Conservation (phyloP, 768 basidiomycete genomes). For the Tulasnella sp. region DNA sequence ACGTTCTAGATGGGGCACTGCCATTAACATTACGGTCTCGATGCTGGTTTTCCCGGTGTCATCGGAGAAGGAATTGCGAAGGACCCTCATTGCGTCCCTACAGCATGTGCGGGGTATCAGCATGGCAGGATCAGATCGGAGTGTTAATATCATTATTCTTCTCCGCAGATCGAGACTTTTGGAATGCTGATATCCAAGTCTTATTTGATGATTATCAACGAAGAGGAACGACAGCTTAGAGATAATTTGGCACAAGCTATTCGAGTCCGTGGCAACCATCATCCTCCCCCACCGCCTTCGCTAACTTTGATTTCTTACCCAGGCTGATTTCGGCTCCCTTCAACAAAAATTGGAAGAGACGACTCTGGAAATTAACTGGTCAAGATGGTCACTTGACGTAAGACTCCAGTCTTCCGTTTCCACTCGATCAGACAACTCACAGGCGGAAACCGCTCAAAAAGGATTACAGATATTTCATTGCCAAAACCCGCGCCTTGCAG, state of each 20-base stretch:
- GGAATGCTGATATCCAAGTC: conserved; percentile 30
- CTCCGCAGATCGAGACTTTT: conserved; percentile 28
- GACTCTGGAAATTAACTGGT: conserved; percentile 37
- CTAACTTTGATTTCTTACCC: not conserved
- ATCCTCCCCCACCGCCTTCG: not conserved
- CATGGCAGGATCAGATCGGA: not conserved
- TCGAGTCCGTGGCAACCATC: conserved; percentile 28
- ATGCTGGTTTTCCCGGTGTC: conserved; percentile 36
- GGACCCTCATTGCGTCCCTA: conserved; percentile 35
- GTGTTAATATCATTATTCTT: not conserved
- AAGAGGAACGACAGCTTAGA: conserved; percentile 36
- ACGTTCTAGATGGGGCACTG: conserved; percentile 35
- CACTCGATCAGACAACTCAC: not conserved
- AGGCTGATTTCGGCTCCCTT: conserved; percentile 38
- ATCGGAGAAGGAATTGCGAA: conserved; percentile 36
- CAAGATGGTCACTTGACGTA: conserved; percentile 35
- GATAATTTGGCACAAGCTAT: conserved; percentile 36
- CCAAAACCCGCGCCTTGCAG: conserved; percentile 33
- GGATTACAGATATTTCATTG: conserved; percentile 30
- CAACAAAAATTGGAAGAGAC: conserved; percentile 35
- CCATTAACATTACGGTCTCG: conserved; percentile 37
- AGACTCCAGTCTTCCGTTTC: not conserved
- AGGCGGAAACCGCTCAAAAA: not conserved
- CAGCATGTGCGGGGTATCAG: conserved; percentile 34
- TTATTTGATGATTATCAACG: conserved; percentile 36